Base-by-base conservation (phyloP, 1,139 yeast species). In the Zygotorulaspora mrakii region DNA sequence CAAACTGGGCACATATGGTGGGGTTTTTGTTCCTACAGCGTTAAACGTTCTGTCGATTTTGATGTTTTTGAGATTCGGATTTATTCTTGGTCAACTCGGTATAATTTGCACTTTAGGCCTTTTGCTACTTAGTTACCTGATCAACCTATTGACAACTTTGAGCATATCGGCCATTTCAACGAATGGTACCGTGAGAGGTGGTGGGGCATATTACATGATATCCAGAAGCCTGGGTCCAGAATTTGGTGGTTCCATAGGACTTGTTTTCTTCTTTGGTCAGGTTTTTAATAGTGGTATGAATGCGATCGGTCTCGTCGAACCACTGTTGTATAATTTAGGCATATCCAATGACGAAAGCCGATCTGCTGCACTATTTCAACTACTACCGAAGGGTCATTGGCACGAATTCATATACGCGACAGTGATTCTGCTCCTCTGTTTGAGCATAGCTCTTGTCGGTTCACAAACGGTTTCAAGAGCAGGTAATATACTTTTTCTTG, bases 171-270 rank as follows among this genome's bases (percentile, higher is more conserved):
- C 91, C 3, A 83, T 83, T 42, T 82, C 88, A 2, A 83, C 94
- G 3, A 83, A 83, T 57, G 94, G 94, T 18, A 82, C 86, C 0
- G 91, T 83, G 9, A 73, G 81, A 54, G 91, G 91, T 17, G 94
- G 94, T 11, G 94, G 94, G 21, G 89, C 91, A 0, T 83, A 83
- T 57, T 82, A 81, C 52, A 83, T 83, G 89, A 80, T 83, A 32
- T 79, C 87, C 11, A 66, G 94, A 54, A 79, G 87, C 28, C 64
- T 83, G 47, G 94, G 94, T 0, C 89, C 88, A 2, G 94, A 83
- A 54, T 83, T 83, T 61, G 94, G 94, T 23, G 91, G 91, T 3
- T 81, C 91, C 2, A 82, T 83, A 45, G 94, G 94, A 0, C 68
- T 83, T 24, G 82, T 83, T 18, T 82, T 83, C 57, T 83, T 78